These are phyloP conservation scores for Luzula sylvatica DNA, from an alignment of 176 grass and related monocot genomes.

Conservation along the genomic window DNA sequence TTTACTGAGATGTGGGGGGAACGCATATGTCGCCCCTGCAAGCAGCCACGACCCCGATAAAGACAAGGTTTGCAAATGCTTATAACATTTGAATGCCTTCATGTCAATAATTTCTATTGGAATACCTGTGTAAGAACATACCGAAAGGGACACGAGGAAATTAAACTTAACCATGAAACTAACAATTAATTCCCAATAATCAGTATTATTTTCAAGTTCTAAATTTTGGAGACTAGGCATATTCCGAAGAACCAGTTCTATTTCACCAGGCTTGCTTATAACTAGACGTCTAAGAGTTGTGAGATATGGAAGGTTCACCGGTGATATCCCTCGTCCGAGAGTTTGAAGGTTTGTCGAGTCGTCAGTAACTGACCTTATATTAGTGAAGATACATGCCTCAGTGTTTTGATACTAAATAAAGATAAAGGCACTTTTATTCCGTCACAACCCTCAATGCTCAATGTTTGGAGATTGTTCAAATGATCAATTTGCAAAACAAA, in stretches of 20 bases:
- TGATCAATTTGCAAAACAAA: background rate
- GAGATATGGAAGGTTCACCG: background rate
- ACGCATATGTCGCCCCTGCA: background rate
- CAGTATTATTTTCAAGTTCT: background rate
- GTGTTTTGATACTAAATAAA: background rate
- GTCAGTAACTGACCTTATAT: background rate
- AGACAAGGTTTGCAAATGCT: background rate
- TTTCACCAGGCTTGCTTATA: background rate
- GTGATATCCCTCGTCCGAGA: background rate
- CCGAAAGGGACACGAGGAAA: background rate
- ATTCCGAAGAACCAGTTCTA: background rate
- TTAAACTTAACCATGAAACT: background rate
- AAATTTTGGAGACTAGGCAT: background rate
- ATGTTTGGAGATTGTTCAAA: background rate
- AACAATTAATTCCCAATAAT: background rate
- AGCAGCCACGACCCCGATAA: background rate
- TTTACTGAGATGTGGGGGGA: constrained; percentile 9
- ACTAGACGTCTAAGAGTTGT: background rate
- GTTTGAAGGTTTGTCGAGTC: background rate
- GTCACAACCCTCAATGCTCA: background rate
- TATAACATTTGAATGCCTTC: background rate
- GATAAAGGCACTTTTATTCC: background rate
- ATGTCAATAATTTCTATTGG: background rate
- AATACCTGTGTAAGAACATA: background rate
- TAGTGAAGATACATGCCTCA: background rate